Conservation (phyloP, 768 basidiomycete species). For the Infundibulicybe gibba region DNA sequence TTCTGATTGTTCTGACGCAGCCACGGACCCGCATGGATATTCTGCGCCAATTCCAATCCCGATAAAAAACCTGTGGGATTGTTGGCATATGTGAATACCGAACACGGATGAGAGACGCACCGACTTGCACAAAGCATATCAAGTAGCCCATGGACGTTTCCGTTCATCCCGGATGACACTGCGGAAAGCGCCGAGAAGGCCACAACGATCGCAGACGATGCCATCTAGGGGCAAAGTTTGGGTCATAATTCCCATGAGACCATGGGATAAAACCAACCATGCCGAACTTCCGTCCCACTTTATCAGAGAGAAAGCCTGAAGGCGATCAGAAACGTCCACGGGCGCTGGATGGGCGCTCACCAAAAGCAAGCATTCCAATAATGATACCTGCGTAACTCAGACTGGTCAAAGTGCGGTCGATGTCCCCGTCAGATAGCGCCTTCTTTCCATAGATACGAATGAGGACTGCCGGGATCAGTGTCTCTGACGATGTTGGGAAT, state of each 20-base stretch:
- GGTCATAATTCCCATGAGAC: neutral
- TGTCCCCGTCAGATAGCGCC: conserved; percentile 46
- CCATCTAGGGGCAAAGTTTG: conserved; percentile 49
- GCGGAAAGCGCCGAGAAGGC: conserved; percentile 86
- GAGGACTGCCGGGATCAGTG: conserved; percentile 43
- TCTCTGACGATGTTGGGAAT: neutral
- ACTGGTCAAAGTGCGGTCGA: conserved; percentile 60
- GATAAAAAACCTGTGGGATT: conserved; percentile 65
- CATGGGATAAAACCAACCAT: conserved; percentile 51
- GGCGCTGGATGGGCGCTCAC: conserved; percentile 19
- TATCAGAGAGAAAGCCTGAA: conserved; percentile 70
- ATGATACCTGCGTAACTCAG: conserved; percentile 80
- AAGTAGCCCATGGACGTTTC: conserved; percentile 62
- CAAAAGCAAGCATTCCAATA: conserved; percentile 79
- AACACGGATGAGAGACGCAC: conserved; percentile 22
- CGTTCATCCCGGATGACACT: conserved; percentile 72
- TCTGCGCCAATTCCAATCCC: conserved; percentile 88
- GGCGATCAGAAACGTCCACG: neutral
- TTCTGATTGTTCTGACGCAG: conserved; percentile 87
- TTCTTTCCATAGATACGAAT: conserved; percentile 63
- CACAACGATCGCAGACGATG: conserved; percentile 76
- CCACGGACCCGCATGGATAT: conserved; percentile 89
- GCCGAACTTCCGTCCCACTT: conserved; percentile 80
- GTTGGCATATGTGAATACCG: neutral
- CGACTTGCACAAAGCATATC: conserved; percentile 77